phyloP scores from a whole-genome alignment of 805 yeast species.

The Myxozyma mucilagina region DNA sequence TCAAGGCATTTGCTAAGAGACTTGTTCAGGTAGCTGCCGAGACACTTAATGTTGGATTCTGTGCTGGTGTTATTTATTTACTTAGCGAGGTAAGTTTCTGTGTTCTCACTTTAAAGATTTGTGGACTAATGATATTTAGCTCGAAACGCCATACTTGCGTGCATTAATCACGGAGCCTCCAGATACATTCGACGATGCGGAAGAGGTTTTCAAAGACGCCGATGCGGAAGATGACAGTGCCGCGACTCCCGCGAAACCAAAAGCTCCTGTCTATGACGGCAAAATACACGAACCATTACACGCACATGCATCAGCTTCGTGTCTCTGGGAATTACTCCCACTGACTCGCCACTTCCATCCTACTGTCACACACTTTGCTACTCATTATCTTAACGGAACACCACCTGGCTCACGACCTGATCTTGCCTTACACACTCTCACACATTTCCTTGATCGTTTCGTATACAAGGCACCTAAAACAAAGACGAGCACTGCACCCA shows the following conservation, averaged over 20 bases:
- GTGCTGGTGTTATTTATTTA: conserved; percentile 77
- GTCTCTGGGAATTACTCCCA: conserved; percentile 82
- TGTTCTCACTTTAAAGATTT: background rate
- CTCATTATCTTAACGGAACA: conserved; percentile 53
- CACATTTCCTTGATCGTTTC: conserved; percentile 92
- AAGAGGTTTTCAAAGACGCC: conserved; percentile 41
- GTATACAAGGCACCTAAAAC: conserved; percentile 91
- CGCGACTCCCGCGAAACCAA: conserved; percentile 11
- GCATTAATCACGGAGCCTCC: conserved; percentile 59
- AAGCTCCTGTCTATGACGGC: conserved; percentile 62
- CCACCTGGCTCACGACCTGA: conserved; percentile 69
- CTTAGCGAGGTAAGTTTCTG: conserved; percentile 52
- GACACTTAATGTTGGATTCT: conserved; percentile 87
- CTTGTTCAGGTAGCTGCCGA: conserved; percentile 78
- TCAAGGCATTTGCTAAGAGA: conserved; percentile 87
- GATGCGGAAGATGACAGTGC: conserved; percentile 10
- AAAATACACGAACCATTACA: conserved; percentile 88
- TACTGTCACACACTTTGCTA: conserved; percentile 79
- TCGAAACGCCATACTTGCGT: conserved; percentile 66
- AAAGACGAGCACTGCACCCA: conserved; percentile 40
- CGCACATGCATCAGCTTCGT: conserved; percentile 79
- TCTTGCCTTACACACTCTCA: conserved; percentile 78
- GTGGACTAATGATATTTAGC: conserved; percentile 21
- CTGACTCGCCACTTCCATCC: conserved; percentile 88
- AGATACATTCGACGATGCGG: conserved; percentile 50